Percentiles rank a stretch among this genome's conserved stretches.
phyloP scores from a whole-genome alignment of 345 rosid species.

The Linum tenue region DNA sequence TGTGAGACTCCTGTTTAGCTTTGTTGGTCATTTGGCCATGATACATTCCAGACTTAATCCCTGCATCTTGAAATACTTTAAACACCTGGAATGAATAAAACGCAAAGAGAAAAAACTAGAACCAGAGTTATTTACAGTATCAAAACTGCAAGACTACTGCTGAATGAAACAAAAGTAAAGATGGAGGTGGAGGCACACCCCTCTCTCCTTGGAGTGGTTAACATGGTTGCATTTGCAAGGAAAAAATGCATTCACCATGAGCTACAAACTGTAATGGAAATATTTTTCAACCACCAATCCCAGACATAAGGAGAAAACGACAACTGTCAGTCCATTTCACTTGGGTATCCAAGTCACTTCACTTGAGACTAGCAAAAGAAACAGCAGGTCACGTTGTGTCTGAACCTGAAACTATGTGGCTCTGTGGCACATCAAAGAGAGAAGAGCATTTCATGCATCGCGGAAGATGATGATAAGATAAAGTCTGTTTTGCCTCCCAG shows the following conservation, averaged over 20 bases:
- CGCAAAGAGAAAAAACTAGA: neutral
- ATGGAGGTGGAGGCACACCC: too few relatives aligned
- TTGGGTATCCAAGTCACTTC: too few relatives aligned
- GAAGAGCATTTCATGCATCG: too few relatives aligned
- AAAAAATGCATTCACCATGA: neutral
- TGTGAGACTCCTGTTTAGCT: conserved; percentile 38
- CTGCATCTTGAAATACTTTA: conserved; percentile 25
- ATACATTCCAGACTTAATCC: conserved; percentile 37
- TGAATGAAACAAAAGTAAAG: neutral
- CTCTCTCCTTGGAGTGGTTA: too few relatives aligned
- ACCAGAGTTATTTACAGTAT: neutral
- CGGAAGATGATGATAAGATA: neutral
- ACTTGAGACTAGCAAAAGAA: too few relatives aligned
- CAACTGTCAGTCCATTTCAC: too few relatives aligned
- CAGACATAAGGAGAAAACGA: too few relatives aligned
- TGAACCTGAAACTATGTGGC: too few relatives aligned
- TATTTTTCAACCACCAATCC: neutral
- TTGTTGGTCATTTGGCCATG: conserved; percentile 40
- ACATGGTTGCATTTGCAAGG: too few relatives aligned
- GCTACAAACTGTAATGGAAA: neutral
- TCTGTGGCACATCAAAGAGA: too few relatives aligned
- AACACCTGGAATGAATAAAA: conserved; percentile 21
- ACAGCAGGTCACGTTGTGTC: too few relatives aligned
- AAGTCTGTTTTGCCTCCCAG: neutral
- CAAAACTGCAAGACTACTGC: neutral